A percentile compares a stretch with the other conserved stretches of the same genome.
phyloP scores from a whole-genome alignment of 768 basidiomycete genomes.

The Hericium erinaceus region DNA sequence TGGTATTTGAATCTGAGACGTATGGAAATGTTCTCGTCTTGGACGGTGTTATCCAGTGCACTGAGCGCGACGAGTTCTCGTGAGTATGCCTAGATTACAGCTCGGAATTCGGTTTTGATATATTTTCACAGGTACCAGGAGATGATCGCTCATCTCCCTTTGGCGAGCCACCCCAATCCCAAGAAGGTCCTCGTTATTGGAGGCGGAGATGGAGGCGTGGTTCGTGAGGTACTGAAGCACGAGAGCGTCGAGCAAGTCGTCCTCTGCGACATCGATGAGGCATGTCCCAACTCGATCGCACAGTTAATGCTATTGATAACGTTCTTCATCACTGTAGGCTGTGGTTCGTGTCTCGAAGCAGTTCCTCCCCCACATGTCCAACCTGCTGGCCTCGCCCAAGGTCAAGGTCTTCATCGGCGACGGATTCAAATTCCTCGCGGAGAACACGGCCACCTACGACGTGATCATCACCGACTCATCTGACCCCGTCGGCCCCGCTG shows the following conservation, averaged over 20 bases:
- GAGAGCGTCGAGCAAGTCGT: slow-evolving; percentile 84
- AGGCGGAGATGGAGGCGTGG: slow-evolving; percentile 96
- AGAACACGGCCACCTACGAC: slow-evolving; percentile 83
- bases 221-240: slow-evolving; percentile 95
- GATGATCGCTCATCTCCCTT: slow-evolving; percentile 97
- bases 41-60: slow-evolving; percentile 94
- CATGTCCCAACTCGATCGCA: slow-evolving; percentile 17
- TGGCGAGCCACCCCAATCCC: slow-evolving; percentile 93
- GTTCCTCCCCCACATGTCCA: slow-evolving; percentile 91
- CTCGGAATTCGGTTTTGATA: background rate
- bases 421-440: slow-evolving; percentile 92
- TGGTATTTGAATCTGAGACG: slow-evolving; percentile 93
- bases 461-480: slow-evolving; percentile 99
- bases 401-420: slow-evolving; percentile 87
- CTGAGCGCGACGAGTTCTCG: slow-evolving; percentile 99
- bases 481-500: slow-evolving; percentile 94
- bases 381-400: slow-evolving; percentile 66
- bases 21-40: slow-evolving; percentile 96
- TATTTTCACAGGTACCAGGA: slow-evolving; percentile 73
- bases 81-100: slow-evolving; percentile 30
- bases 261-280: slow-evolving; percentile 97
- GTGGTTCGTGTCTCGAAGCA: slow-evolving; percentile 91
- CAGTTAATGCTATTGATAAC: background rate
- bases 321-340: slow-evolving; percentile 39
- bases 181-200: slow-evolving; percentile 95